Percentiles rank a stretch among this genome's conserved stretches.
Evolutionary conservation across 257 asterid species (phyloP).

Genomic region (Solanum paucissectum): DNA sequence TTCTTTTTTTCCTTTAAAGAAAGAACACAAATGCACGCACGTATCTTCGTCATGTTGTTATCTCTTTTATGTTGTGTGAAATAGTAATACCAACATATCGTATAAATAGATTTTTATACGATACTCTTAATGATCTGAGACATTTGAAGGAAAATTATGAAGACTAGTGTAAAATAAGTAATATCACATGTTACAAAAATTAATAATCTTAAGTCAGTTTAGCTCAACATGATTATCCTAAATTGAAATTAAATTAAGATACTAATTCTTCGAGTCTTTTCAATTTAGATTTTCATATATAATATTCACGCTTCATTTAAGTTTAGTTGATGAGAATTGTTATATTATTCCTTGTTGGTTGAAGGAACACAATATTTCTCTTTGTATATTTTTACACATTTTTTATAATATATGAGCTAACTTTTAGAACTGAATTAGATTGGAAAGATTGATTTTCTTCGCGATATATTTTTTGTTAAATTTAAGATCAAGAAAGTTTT

Average conservation of each 20-base stretch:
- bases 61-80: background rate
- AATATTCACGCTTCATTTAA: background rate
- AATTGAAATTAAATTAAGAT: background rate
- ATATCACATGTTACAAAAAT: background rate
- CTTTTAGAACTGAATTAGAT: background rate
- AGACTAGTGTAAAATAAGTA: background rate
- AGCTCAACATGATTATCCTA: background rate
- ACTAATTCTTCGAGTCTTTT: background rate
- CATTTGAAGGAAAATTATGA: background rate
- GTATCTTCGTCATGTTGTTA: background rate
- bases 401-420: background rate
- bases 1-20: background rate
- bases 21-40: background rate
- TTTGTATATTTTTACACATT: background rate
- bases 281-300: background rate
- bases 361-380: background rate
- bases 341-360: background rate
- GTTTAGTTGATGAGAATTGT: too few relatives aligned
- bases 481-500: background rate
- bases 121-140: background rate
- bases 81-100: background rate
- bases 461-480: background rate
- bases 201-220: background rate
- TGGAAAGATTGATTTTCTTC: background rate
- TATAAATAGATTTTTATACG: background rate